phyloP scores from a whole-genome alignment of 495 filamentous ascomycete species.

The Penicillium coprophilum region DNA sequence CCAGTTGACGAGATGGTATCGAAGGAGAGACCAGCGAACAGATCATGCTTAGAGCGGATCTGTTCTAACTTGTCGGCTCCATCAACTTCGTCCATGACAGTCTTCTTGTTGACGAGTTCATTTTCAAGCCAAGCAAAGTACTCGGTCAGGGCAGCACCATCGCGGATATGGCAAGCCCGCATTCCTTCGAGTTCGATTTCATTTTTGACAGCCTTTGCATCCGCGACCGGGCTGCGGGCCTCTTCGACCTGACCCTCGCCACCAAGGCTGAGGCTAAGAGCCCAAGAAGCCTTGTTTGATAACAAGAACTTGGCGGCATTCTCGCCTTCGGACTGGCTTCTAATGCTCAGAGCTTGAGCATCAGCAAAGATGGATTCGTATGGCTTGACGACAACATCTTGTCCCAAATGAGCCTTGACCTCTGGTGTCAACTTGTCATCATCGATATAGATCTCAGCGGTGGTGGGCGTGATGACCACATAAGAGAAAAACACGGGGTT shows the following conservation, averaged over 20 bases:
- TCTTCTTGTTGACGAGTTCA: conserved; percentile 71
- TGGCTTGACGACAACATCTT: conserved; percentile 74
- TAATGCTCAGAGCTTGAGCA: conserved; percentile 56
- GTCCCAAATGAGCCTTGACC: conserved; percentile 66
- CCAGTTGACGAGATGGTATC: conserved; percentile 95
- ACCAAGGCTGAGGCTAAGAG: conserved; percentile 80
- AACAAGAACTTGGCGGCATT: conserved; percentile 69
- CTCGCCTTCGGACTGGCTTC: conserved; percentile 38
- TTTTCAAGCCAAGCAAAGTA: conserved; percentile 98
- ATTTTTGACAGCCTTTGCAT: conserved; percentile 98
- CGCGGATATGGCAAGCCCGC: conserved; percentile 89
- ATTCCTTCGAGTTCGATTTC: conserved; percentile 88
- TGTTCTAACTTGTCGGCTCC: conserved; percentile 88
- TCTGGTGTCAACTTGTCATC: conserved; percentile 70
- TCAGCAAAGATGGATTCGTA: conserved; percentile 85
- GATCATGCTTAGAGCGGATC: conserved; percentile 73
- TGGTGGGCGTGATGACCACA: conserved; percentile 78
- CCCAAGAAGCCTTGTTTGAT: conserved; percentile 92
- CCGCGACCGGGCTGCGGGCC: conserved; percentile 80
- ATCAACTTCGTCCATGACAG: conserved; percentile 80
- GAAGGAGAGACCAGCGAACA: conserved; percentile 91
- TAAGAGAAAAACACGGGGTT: conserved; percentile 99
- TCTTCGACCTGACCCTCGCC: conserved; percentile 89
- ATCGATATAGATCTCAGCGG: conserved; percentile 83
- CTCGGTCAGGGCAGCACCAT: conserved; percentile 87